Evolutionary conservation across 2,329 filamentous ascomycete genomes (phyloP).

Genomic region (Neofusicoccum ribis): DNA sequence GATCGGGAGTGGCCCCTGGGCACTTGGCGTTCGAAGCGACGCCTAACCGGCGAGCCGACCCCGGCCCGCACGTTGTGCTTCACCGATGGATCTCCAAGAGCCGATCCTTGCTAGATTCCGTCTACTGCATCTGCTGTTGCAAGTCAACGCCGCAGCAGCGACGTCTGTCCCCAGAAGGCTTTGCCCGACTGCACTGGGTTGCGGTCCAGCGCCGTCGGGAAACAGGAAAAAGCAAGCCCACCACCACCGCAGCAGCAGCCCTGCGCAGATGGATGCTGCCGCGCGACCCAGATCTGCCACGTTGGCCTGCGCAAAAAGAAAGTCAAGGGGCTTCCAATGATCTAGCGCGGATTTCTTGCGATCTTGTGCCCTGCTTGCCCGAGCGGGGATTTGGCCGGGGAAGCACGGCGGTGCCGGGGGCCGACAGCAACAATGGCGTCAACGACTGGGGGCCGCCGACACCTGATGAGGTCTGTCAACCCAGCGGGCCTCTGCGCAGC

Average conservation of each 20-base stretch:
- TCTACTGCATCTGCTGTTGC: not conserved
- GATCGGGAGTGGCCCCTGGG: conserved; percentile 2
- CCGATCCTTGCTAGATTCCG: not conserved
- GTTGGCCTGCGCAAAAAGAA: not conserved
- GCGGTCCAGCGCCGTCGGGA: not conserved
- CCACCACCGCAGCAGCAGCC: not conserved
- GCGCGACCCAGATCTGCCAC: not conserved
- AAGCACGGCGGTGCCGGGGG: not conserved
- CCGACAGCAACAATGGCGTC: not conserved
- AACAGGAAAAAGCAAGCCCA: not conserved
- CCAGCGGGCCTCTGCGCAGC: not conserved
- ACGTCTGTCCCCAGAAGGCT: not conserved
- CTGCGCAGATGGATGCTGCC: not conserved
- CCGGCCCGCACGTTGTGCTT: not conserved
- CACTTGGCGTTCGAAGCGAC: not conserved
- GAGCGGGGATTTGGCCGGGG: not conserved
- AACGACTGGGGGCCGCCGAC: not conserved
- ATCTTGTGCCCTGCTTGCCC: not conserved
- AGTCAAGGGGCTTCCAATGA: not conserved
- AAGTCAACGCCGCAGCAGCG: not conserved
- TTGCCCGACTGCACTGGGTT: not conserved
- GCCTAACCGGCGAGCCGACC: not conserved
- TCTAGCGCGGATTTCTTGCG: not conserved
- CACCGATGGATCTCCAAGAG: not conserved
- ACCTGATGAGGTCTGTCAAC: not conserved